phyloP scores from a whole-genome alignment of 805 yeast genomes.

The Clavispora phyllophila region DNA sequence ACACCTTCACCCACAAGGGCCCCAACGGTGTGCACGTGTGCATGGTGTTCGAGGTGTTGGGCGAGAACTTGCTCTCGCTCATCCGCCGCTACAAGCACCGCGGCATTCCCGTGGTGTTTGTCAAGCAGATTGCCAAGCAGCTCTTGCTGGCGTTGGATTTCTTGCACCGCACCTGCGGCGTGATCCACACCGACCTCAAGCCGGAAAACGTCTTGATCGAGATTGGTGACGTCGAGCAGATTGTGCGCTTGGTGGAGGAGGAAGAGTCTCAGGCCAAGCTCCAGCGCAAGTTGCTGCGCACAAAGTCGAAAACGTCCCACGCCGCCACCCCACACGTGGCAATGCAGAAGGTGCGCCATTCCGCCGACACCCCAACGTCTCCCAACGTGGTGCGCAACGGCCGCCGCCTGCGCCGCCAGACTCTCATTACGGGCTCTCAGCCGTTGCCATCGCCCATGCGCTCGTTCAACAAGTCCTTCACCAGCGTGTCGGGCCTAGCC shows the following conservation, averaged over 20 bases:
- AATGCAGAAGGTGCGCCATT: not conserved
- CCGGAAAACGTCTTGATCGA: slow-evolving; percentile 34
- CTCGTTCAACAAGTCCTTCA: slow-evolving; percentile 43
- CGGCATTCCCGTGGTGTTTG: slow-evolving; percentile 45
- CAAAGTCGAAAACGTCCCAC: slow-evolving; percentile 7
- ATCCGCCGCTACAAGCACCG: slow-evolving; percentile 42
- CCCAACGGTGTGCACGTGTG: slow-evolving; percentile 63
- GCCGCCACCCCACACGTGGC: slow-evolving; percentile 6
- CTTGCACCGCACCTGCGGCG: slow-evolving; percentile 55
- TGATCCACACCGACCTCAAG: slow-evolving; percentile 33
- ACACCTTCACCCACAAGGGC: slow-evolving; percentile 52
- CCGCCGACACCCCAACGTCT: slow-evolving; percentile 16
- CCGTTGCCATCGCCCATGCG: slow-evolving; percentile 87
- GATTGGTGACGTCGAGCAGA: slow-evolving; percentile 77
- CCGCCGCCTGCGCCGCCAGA: slow-evolving; percentile 60
- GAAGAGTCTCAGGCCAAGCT: slow-evolving; percentile 48
- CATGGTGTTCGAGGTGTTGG: slow-evolving; percentile 63
- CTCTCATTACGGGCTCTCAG: slow-evolving; percentile 84
- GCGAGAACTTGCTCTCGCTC: slow-evolving; percentile 52
- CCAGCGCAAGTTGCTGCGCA: slow-evolving; percentile 19
- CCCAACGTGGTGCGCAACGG: slow-evolving; percentile 41
- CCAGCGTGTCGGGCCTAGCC: slow-evolving; percentile 33
- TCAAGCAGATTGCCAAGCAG: slow-evolving; percentile 54
- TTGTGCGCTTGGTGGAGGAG: slow-evolving; percentile 62
- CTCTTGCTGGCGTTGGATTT: slow-evolving; percentile 52